These are phyloP conservation scores for Cryoendolithus antarcticus DNA, from an alignment of 2,329 filamentous ascomycete genomes.

Conservation along the genomic window DNA sequence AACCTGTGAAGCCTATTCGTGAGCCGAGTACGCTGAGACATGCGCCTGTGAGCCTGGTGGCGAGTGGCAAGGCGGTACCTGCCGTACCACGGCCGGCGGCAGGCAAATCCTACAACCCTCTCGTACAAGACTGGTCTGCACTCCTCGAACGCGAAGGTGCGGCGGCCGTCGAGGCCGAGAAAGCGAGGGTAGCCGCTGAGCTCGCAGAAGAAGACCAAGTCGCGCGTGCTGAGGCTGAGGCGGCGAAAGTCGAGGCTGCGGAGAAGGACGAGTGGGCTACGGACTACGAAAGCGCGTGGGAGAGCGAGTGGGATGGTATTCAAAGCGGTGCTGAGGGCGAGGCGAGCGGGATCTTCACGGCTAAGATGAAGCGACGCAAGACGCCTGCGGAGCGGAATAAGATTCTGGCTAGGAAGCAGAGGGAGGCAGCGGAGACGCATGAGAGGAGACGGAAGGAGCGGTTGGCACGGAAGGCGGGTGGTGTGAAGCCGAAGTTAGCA, in stretches of 20 bases:
- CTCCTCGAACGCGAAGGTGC: slow-evolving; percentile 62
- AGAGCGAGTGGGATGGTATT: slow-evolving; percentile 42
- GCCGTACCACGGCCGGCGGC: slow-evolving; percentile 68
- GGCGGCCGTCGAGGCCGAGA: slow-evolving; percentile 68
- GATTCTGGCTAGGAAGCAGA: slow-evolving; percentile 76
- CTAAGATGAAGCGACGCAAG: slow-evolving; percentile 71
- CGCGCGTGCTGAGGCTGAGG: slow-evolving; percentile 60
- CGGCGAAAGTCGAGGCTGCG: slow-evolving; percentile 62
- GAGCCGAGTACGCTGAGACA: slow-evolving; percentile 64
- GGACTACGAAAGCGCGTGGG: slow-evolving; percentile 68
- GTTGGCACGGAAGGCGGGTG: slow-evolving; percentile 16
- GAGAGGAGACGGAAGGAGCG: slow-evolving; percentile 63
- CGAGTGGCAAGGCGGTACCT: slow-evolving; percentile 65
- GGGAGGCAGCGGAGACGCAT: slow-evolving; percentile 64
- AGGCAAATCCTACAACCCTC: slow-evolving; percentile 85
- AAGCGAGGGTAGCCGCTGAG: slow-evolving; percentile 55
- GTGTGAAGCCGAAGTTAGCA: slow-evolving; percentile 2
- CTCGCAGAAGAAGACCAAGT: slow-evolving; percentile 54
- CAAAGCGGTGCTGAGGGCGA: slow-evolving; percentile 44
- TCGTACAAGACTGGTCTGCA: slow-evolving; percentile 72
- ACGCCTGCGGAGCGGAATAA: slow-evolving; percentile 78
- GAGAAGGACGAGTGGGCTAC: slow-evolving; percentile 55
- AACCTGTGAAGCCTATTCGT: slow-evolving; percentile 48
- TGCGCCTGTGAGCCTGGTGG: slow-evolving; percentile 69
- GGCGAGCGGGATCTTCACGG: slow-evolving; percentile 39